These are phyloP conservation scores for Canavalia gladiata DNA, from an alignment of 306 rosid genomes.

Conservation along the genomic window DNA sequence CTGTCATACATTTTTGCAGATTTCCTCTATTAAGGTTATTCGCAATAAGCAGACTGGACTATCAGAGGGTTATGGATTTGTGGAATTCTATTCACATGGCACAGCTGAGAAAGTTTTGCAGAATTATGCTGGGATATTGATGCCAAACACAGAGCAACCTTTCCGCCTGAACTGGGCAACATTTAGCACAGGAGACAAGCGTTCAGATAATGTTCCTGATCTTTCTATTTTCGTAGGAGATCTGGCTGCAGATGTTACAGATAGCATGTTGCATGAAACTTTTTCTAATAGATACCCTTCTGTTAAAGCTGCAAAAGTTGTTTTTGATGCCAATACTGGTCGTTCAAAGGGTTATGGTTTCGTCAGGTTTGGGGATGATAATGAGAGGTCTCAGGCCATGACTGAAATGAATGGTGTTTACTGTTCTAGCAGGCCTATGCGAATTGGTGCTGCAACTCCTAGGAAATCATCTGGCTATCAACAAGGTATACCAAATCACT, in stretches of 20 bases:
- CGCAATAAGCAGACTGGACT: constrained; percentile 89
- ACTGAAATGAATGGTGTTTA: constrained; percentile 85
- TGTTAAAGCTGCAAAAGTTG: constrained; percentile 95
- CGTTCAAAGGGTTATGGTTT: constrained; percentile 98
- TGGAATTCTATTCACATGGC: constrained; percentile 79
- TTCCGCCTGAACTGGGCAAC: constrained; percentile 98
- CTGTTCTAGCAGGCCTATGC: constrained; percentile 97
- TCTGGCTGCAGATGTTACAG: constrained; percentile 93
- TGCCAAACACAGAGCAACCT: constrained; percentile 91
- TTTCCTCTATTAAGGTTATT: constrained; percentile 82
- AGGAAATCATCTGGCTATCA: constrained; percentile 92
- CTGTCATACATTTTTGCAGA: constrained; percentile 57
- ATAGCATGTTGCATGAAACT: constrained; percentile 79
- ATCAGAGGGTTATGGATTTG: constrained; percentile 96
- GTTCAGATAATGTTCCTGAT: constrained; percentile 86
- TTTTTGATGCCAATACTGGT: constrained; percentile 92
- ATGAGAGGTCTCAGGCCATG: constrained; percentile 85
- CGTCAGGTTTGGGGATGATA: constrained; percentile 96
- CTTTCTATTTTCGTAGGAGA: constrained; percentile 97
- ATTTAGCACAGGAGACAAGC: constrained; percentile 89
- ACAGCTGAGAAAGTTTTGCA: constrained; percentile 88
- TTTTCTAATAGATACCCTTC: constrained; percentile 84
- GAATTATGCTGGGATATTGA: constrained; percentile 68
- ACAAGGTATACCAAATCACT: constrained; percentile 61
- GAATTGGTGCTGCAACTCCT: constrained; percentile 96